Evolutionary conservation across 2,329 filamentous ascomycete genomes (phyloP).

Genomic region (Cladosporium sp.): DNA sequence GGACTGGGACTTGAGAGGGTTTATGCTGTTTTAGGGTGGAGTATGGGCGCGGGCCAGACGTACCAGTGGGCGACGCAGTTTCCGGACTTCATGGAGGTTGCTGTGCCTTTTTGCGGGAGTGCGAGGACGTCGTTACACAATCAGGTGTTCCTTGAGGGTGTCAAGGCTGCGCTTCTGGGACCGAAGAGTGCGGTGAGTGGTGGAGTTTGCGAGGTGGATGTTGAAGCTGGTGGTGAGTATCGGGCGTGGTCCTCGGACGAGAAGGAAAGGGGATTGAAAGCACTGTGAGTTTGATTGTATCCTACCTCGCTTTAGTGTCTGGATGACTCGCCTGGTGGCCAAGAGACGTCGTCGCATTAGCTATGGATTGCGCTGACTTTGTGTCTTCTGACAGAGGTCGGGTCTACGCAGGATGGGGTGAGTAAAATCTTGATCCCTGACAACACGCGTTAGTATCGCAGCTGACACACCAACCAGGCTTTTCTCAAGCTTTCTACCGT

Average conservation of each 20-base stretch:
- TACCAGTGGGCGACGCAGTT: conserved; percentile 36
- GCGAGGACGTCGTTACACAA: conserved; percentile 64
- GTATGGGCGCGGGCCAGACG: conserved; percentile 65
- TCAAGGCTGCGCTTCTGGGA: conserved; percentile 57
- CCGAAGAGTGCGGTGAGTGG: conserved; percentile 47
- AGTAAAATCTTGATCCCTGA: background rate
- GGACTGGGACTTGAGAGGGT: conserved; percentile 58
- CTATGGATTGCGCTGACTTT: background rate
- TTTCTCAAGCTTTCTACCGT: conserved; percentile 74
- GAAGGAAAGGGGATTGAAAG: conserved; percentile 58
- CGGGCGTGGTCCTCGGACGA: conserved; percentile 44
- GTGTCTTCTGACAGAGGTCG: conserved; percentile 15
- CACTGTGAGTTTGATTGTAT: conserved; percentile 46
- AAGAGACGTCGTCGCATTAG: too few relatives aligned
- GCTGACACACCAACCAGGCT: conserved; percentile 47
- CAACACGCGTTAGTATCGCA: too few relatives aligned
- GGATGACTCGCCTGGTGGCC: background rate
- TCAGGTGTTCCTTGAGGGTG: conserved; percentile 63
- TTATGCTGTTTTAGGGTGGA: conserved; percentile 63
- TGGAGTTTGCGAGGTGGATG: conserved; percentile 47
- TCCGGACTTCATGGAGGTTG: conserved; percentile 59
- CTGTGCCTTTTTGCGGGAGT: conserved; percentile 62
- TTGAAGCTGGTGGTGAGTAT: conserved; percentile 26
- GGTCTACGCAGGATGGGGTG: conserved; percentile 66
- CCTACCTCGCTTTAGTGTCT: background rate